A percentile compares a stretch with the other conserved stretches of the same genome.
Evolutionary conservation across 2,329 filamentous ascomycete genomes (phyloP).

Genomic region (Cordyceps cateniannulata): DNA sequence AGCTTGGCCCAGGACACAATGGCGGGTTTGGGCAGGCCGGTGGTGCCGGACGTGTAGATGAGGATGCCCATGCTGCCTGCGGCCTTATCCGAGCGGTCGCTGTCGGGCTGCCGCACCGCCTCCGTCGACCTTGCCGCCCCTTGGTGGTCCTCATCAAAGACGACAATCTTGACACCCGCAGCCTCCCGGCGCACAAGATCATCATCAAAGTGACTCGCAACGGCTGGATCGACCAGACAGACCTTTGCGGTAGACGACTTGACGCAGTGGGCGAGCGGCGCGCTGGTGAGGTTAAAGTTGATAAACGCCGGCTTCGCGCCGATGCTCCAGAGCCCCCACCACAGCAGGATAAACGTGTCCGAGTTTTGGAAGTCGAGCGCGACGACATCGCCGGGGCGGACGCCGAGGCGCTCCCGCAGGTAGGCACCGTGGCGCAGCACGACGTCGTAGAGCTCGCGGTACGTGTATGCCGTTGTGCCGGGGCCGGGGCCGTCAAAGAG

Average conservation of each 20-base stretch:
- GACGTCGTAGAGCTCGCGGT: slow-evolving; percentile 64
- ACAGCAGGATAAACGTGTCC: slow-evolving; percentile 68
- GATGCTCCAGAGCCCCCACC: slow-evolving; percentile 74
- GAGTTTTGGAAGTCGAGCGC: slow-evolving; percentile 79
- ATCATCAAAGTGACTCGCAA: slow-evolving; percentile 49
- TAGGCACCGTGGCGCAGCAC: slow-evolving; percentile 69
- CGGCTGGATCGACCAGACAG: slow-evolving; percentile 59
- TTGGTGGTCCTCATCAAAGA: slow-evolving; percentile 50
- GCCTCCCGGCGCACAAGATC: slow-evolving; percentile 47
- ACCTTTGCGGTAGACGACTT: slow-evolving; percentile 60
- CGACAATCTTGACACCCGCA: slow-evolving; percentile 48
- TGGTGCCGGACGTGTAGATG: slow-evolving; percentile 83
- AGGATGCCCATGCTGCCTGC: slow-evolving; percentile 59
- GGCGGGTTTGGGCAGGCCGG: slow-evolving; percentile 74
- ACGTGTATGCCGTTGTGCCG: slow-evolving; percentile 50
- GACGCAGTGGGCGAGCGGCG: slow-evolving; percentile 68
- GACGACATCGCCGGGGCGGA: slow-evolving; percentile 69
- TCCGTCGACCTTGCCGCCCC: slow-evolving; percentile 45
- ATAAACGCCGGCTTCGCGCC: slow-evolving; percentile 80
- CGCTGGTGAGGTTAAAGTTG: slow-evolving; percentile 75
- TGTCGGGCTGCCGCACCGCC: slow-evolving; percentile 52
- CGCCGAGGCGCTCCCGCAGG: slow-evolving; percentile 56
- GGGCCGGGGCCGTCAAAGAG: slow-evolving; percentile 55
- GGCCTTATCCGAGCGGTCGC: slow-evolving; percentile 50
- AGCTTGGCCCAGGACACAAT: slow-evolving; percentile 68